Percentiles rank a stretch among this genome's conserved stretches.
Conservation (phyloP, 2,329 filamentous ascomycete species). For the Botrytis deweyae region DNA sequence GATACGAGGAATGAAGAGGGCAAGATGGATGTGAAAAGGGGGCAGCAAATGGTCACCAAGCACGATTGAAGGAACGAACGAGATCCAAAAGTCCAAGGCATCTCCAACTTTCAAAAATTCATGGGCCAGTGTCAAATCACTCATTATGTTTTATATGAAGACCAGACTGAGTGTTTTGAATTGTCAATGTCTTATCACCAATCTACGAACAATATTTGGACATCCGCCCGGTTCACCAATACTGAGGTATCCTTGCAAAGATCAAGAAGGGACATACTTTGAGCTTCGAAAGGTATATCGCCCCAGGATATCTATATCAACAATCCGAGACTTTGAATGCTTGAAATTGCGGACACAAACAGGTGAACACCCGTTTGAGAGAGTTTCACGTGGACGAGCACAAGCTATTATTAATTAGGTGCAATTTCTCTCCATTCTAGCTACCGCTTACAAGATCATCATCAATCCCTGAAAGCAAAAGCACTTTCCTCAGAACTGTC, state of each 20-base stretch:
- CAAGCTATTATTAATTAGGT: neutral
- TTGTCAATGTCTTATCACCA: neutral
- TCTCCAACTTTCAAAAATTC: neutral
- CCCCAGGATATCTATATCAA: neutral
- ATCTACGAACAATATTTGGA: neutral
- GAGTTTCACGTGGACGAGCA: neutral
- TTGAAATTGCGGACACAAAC: neutral
- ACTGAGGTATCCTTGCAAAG: neutral
- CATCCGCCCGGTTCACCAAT: neutral
- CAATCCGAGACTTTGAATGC: neutral
- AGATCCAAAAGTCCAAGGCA: neutral
- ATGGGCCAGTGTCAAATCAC: neutral
- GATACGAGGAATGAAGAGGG: neutral
- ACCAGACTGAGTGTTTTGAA: accelerated
- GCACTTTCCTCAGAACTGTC: neutral
- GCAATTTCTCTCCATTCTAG: neutral
- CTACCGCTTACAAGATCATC: neutral
- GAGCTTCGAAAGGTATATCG: no score
- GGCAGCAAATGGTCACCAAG: no score
- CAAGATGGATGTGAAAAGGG: neutral
- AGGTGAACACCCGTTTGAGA: neutral
- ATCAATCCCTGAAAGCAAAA: neutral
- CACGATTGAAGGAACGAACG: no score
- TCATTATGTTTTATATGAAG: neutral
- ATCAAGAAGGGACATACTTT: no score